Conservation (phyloP, 108 stramenopile species). For the Pseudonitzschia multiseries region DNA sequence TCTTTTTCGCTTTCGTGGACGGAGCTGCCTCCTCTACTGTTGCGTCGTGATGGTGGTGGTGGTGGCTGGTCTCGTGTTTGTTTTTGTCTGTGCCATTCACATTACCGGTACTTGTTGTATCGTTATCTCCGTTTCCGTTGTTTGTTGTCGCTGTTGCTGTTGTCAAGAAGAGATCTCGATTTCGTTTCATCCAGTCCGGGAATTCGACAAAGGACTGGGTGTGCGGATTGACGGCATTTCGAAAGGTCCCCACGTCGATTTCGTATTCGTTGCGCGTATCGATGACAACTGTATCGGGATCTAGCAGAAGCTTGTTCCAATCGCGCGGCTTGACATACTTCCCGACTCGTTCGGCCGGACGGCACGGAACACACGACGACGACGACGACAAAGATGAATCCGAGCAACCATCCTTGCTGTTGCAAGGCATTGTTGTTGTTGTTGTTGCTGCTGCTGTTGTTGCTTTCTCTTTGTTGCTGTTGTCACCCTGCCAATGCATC, state of each 20-base stretch:
- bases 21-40: slow-evolving; percentile 19
- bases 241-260: slow-evolving; percentile 78
- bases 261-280: slow-evolving; percentile 86
- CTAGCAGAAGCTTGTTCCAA: slow-evolving; percentile 63
- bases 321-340: slow-evolving; percentile 50
- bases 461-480: slow-evolving; percentile 1
- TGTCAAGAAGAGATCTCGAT: too few species aligned
- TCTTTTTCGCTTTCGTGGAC: slow-evolving; percentile 32
- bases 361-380: slow-evolving; percentile 10
- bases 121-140: too few species aligned
- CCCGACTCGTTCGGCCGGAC: slow-evolving; percentile 45
- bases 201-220: slow-evolving; percentile 73
- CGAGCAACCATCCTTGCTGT: not conserved
- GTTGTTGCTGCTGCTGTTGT: not conserved
- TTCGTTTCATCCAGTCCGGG: slow-evolving; percentile 61
- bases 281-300: slow-evolving; percentile 78
- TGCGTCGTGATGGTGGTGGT: too few species aligned
- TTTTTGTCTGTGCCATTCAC: too few species aligned
- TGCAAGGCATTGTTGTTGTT: not conserved
- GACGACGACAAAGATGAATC: slow-evolving; percentile 1
- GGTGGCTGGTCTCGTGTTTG: too few species aligned
- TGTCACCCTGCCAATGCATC: slow-evolving; percentile 31
- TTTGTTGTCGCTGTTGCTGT: slow-evolving; percentile 12
- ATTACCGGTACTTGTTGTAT: too few species aligned
- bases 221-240: slow-evolving; percentile 70